Conservation (phyloP, 1,139 yeast species). For the Kodamaea derodonti region DNA sequence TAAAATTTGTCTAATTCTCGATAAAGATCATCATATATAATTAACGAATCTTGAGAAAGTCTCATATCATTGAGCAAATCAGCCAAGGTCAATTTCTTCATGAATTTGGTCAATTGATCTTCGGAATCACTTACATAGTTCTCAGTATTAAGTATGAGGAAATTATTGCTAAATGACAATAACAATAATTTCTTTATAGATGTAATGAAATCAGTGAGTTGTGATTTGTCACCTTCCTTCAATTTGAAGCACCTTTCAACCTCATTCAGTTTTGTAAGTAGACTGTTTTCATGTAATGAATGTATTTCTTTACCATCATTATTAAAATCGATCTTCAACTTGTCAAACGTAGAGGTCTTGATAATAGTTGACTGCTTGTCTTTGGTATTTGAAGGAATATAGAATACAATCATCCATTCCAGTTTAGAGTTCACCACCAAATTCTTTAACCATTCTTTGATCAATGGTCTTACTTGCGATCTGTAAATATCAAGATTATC, state of each 20-base stretch:
- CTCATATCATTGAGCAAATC: slow-evolving; percentile 43
- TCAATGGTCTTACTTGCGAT: slow-evolving; percentile 72
- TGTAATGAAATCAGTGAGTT: slow-evolving; percentile 45
- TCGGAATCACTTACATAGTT: slow-evolving; percentile 27
- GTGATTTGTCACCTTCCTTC: slow-evolving; percentile 16
- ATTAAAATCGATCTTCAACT: slow-evolving; percentile 64
- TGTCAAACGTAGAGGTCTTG: slow-evolving; percentile 59
- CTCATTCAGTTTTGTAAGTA: slow-evolving; percentile 4
- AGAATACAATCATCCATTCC: slow-evolving; percentile 66
- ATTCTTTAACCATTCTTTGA: slow-evolving; percentile 72
- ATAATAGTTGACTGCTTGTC: slow-evolving; percentile 41
- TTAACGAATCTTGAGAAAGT: slow-evolving; percentile 55
- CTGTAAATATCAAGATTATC: slow-evolving; percentile 72
- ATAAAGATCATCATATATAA: slow-evolving; percentile 39
- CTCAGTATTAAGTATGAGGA: slow-evolving; percentile 35
- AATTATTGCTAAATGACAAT: slow-evolving; percentile 51
- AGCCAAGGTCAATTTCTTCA: slow-evolving; percentile 22
- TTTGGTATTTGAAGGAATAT: slow-evolving; percentile 43
- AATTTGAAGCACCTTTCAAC: slow-evolving; percentile 39
- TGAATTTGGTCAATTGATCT: slow-evolving; percentile 12
- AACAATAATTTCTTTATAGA: slow-evolving; percentile 52
- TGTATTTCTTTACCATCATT: slow-evolving; percentile 36
- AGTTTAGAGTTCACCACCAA: slow-evolving; percentile 40
- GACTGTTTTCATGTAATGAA: slow-evolving; percentile 3
- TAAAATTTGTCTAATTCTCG: slow-evolving; percentile 19